A percentile compares a stretch with the other conserved stretches of the same genome.
These are phyloP conservation scores for Colletotrichum limetticola DNA, from an alignment of 2,329 filamentous ascomycete species.

Conservation along the genomic window DNA sequence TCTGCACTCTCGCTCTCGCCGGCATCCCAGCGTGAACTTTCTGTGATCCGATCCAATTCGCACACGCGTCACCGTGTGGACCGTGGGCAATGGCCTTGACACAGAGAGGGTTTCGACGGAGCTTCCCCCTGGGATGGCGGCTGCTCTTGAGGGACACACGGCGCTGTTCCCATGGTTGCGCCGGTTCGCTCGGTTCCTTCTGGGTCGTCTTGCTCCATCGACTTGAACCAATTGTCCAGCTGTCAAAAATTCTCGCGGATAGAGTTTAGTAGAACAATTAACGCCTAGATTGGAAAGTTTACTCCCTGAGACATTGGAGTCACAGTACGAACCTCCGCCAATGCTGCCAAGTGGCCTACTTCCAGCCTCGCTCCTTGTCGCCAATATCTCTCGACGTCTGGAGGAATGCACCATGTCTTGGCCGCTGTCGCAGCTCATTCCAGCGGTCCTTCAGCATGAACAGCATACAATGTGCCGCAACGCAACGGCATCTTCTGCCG, in stretches of 20 bases:
- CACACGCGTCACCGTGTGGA: constrained; percentile 21
- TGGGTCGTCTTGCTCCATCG: not conserved
- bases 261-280: constrained; percentile 15
- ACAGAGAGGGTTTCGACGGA: constrained; percentile 32
- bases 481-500: constrained; percentile 8
- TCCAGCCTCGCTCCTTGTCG: constrained; percentile 14
- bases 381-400: constrained; percentile 10
- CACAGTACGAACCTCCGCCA: constrained; percentile 4
- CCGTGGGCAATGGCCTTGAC: constrained; percentile 19
- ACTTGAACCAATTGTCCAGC: not conserved
- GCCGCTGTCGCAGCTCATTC: constrained; percentile 2
- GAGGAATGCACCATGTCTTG: constrained; percentile 9
- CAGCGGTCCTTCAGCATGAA: not conserved
- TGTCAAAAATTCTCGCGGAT: not conserved
- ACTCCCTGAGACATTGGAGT: constrained; percentile 21
- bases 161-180: not conserved
- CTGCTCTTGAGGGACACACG: not conserved
- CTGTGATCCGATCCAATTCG: constrained; percentile 11
- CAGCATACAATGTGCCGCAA: not conserved
- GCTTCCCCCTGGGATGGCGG: constrained; percentile 14
- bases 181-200: not conserved
- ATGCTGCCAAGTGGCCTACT: constrained; percentile 7
- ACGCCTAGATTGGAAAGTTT: constrained; percentile 16
- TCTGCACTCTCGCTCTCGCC: constrained; percentile 6
- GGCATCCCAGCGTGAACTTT: constrained; percentile 23